Evolutionary conservation across 2,329 filamentous ascomycete genomes (phyloP).

Genomic region (Xylaria sp.): DNA sequence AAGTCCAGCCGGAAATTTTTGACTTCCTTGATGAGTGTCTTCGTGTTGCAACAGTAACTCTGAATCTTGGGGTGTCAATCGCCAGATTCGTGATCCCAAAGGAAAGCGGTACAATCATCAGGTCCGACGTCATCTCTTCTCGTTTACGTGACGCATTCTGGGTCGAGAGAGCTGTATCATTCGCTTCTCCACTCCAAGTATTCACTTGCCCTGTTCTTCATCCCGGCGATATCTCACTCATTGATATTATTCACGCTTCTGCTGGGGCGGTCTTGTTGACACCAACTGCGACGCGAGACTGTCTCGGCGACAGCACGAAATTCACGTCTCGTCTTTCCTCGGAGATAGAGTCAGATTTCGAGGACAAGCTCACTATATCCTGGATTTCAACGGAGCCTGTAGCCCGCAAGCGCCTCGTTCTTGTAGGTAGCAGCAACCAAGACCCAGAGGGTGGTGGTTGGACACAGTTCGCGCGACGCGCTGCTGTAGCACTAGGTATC

Average conservation of each 20-base stretch:
- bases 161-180: constrained; percentile 37
- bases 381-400: constrained; percentile 37
- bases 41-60: constrained; percentile 21
- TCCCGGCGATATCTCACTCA: constrained; percentile 33
- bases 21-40: constrained; percentile 41
- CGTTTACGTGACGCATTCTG: constrained; percentile 41
- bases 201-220: constrained; percentile 33
- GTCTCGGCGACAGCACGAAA: background rate
- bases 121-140: constrained; percentile 44
- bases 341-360: constrained; percentile 40
- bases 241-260: constrained; percentile 38
- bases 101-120: constrained; percentile 38
- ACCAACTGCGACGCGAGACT: background rate
- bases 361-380: constrained; percentile 39
- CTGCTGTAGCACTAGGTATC: constrained; percentile 42
- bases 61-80: constrained; percentile 20
- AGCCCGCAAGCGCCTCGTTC: constrained; percentile 41
- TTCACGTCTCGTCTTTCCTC: constrained; percentile 8
- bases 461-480: constrained; percentile 41
- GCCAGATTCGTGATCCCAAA: constrained; percentile 42
- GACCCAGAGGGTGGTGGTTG: constrained; percentile 43
- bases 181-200: constrained; percentile 39
- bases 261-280: constrained; percentile 41
- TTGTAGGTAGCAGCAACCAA: constrained; percentile 44
- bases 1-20: constrained; percentile 24